phyloP scores from a whole-genome alignment of 2,329 filamentous ascomycete genomes.

The Ophiostoma tasmaniense region DNA sequence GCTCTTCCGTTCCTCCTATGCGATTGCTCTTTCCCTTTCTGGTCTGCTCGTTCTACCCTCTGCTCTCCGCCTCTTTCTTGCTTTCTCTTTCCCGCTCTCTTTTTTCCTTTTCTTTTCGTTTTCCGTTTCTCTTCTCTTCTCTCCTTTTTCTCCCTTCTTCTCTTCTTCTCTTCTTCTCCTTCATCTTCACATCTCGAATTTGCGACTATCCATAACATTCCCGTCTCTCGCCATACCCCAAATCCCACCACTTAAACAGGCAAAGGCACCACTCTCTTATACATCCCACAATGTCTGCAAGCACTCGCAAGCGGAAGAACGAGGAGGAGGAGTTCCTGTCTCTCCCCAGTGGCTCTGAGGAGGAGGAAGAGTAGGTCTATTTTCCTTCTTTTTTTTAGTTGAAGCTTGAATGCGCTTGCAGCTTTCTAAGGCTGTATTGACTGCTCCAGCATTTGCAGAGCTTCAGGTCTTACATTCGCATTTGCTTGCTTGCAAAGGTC shows the following conservation, averaged over 20 bases:
- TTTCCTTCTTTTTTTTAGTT: conserved; percentile 13
- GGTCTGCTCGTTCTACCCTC: neutral
- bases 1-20: neutral
- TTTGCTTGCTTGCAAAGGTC: neutral
- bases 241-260: conserved; percentile 15
- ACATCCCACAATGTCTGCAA: conserved; percentile 31
- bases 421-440: neutral
- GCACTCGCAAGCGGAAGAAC: conserved; percentile 45
- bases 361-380: conserved; percentile 46
- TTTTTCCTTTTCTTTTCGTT: conserved; percentile 14
- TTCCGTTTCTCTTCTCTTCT: conserved; percentile 21
- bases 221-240: neutral
- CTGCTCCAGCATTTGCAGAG: neutral
- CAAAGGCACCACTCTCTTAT: conserved; percentile 12
- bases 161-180: conserved; percentile 15
- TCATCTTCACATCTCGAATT: conserved; percentile 4
- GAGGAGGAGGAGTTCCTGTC: conserved; percentile 45
- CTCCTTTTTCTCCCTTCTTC: conserved; percentile 20
- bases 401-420: neutral
- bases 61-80: conserved; percentile 7
- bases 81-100: neutral
- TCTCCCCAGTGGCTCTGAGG: conserved; percentile 43
- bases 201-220: neutral
- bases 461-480: neutral
- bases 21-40: conserved; percentile 7